These are phyloP conservation scores for Cyclostephanos tholiformis DNA, from an alignment of 108 stramenopile genomes.

Conservation along the genomic window DNA sequence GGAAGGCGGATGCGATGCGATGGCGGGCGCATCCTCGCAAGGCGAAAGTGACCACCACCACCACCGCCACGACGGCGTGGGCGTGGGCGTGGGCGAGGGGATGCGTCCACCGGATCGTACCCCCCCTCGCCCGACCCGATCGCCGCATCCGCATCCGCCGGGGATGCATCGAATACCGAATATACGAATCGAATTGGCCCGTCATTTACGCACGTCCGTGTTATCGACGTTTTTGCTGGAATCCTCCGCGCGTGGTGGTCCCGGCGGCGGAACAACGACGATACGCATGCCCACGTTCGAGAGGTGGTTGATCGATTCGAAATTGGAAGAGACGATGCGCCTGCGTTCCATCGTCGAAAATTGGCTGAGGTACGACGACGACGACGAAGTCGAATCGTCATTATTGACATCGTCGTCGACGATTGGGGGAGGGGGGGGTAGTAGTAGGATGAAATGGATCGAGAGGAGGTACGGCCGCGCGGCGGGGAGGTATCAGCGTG, in stretches of 20 bases:
- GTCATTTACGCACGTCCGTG: constrained; percentile 62
- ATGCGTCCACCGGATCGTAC: too few species aligned
- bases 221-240: constrained; percentile 61
- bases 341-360: constrained; percentile 16
- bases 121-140: too few species aligned
- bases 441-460: not conserved
- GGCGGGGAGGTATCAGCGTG: constrained; percentile 5
- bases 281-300: constrained; percentile 79
- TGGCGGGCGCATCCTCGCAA: too few species aligned
- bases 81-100: too few species aligned
- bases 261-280: too few species aligned
- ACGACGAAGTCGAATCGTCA: too few species aligned
- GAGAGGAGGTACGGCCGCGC: constrained; percentile 33
- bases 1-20: too few species aligned
- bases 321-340: constrained; percentile 55
- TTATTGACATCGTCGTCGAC: too few species aligned
- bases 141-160: constrained; percentile 16
- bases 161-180: constrained; percentile 50
- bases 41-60: too few species aligned
- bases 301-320: constrained; percentile 76
- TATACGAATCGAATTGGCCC: constrained; percentile 63
- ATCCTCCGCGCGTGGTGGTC: constrained; percentile 26
- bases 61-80: too few species aligned
- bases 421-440: not conserved
- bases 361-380: constrained; percentile 11